phyloP scores from a whole-genome alignment of 2,329 filamentous ascomycete genomes.

The Esteya vermicola region DNA sequence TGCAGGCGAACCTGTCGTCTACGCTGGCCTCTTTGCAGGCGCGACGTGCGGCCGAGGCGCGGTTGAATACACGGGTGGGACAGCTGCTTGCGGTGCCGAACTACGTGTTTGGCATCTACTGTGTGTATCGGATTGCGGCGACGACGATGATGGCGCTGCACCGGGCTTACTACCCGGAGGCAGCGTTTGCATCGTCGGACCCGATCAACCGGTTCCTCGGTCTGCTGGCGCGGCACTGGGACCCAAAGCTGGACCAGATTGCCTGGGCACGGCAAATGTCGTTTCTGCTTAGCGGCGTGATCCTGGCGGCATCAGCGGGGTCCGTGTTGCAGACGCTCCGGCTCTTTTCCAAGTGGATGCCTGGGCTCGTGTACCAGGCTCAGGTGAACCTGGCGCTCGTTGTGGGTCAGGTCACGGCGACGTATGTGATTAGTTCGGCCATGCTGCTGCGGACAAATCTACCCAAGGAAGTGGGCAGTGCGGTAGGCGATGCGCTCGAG shows the following conservation, averaged over 20 bases:
- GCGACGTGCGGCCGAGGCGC: slow-evolving; percentile 48
- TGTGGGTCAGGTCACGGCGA: slow-evolving; percentile 67
- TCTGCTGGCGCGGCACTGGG: slow-evolving; percentile 69
- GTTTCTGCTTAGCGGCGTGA: slow-evolving; percentile 69
- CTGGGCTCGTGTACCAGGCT: slow-evolving; percentile 55
- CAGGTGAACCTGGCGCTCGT: slow-evolving; percentile 68
- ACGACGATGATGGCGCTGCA: slow-evolving; percentile 55
- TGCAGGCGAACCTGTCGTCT: slow-evolving; percentile 57
- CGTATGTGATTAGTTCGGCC: slow-evolving; percentile 72
- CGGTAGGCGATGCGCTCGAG: slow-evolving; percentile 63
- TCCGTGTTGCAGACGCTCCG: slow-evolving; percentile 76
- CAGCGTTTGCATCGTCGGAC: slow-evolving; percentile 54
- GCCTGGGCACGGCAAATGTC: slow-evolving; percentile 78
- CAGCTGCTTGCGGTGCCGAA: slow-evolving; percentile 46
- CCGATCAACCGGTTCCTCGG: slow-evolving; percentile 75
- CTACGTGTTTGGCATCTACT: slow-evolving; percentile 66
- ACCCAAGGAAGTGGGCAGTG: slow-evolving; percentile 60
- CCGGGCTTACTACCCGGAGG: slow-evolving; percentile 32
- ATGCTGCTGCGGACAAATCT: slow-evolving; percentile 66
- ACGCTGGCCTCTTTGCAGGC: slow-evolving; percentile 49
- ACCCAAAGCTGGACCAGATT: slow-evolving; percentile 65
- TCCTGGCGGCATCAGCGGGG: slow-evolving; percentile 68
- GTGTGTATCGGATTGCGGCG: slow-evolving; percentile 66
- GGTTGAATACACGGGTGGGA: slow-evolving; percentile 53
- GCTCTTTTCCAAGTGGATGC: slow-evolving; percentile 63